Evolutionary conservation across 768 basidiomycete genomes (phyloP), one percentile per base, ranked within the genome.

Genomic region (Lepiota brunneoincarnata): DNA sequence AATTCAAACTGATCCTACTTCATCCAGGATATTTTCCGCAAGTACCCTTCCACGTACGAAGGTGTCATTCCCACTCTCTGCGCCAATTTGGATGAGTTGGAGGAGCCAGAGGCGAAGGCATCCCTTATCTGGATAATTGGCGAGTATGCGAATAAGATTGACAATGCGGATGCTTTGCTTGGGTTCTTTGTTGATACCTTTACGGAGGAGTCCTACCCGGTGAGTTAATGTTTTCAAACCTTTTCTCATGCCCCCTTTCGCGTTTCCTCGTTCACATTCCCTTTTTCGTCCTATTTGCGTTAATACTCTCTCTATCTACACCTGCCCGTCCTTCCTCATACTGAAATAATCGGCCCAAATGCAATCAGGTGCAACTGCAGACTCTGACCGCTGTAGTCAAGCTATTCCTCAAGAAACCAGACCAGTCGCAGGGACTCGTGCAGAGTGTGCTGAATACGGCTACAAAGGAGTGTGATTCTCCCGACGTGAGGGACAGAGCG

Each of bases 81-180:
- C 63, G 86, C 91, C 1, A 96, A 94, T 64, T 84, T 98, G 12
- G 96, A 99, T 56, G 95, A 97, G 63, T 75, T 99, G 28, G 96
- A 98, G 63, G 97, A 99, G 65, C 97, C 96, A 9, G 96, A 99
- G 67, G 96, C 97, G 2, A 98, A 98, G 66, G 92, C 95, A 1
- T 95, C 95, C 2, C 76, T 99, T 46, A 98, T 99, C 67, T 99
- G 97, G 96, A 98, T 99, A 63, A 94, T 98, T 60, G 96, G 96
- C 53, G 94, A 98, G 73, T 98, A 99, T 63, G 94, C 96, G 2
- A 89, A 89, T 69, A 96, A 93, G 73, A 98, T 98, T 59, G 93
- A 95, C 61, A 99, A 99, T 59, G 94, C 96, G 2, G 93, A 91
- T 66, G 95, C 98, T 62, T 77, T 99, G 20, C 75, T 98, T 59